These are phyloP conservation scores for Termitomyces sp. DNA, from an alignment of 768 basidiomycete species.

Conservation along the genomic window DNA sequence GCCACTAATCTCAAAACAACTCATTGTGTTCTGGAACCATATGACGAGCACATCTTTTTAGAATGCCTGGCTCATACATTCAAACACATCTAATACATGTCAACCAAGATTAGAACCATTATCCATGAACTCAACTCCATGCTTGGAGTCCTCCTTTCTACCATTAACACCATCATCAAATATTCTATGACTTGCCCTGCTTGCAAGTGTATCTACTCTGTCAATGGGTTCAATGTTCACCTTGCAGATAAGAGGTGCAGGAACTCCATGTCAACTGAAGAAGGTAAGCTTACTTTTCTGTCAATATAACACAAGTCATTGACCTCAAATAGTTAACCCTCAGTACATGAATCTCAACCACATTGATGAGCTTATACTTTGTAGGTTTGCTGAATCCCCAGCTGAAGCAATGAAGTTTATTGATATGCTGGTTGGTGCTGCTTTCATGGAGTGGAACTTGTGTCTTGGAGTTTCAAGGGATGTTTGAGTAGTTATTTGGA, in stretches of 20 bases:
- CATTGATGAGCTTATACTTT: neutral
- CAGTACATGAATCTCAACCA: no score
- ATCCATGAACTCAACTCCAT: neutral
- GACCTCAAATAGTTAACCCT: neutral
- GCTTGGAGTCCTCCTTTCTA: neutral
- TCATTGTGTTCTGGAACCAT: neutral
- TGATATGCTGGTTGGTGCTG: constrained; percentile 4
- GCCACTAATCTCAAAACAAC: neutral
- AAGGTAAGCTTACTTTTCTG: neutral
- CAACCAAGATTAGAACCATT: neutral
- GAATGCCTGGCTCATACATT: neutral
- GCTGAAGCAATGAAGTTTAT: neutral
- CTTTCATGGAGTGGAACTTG: constrained; percentile 15
- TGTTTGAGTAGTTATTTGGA: constrained; percentile 10
- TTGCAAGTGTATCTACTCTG: neutral
- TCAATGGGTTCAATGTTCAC: neutral
- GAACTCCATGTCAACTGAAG: neutral
- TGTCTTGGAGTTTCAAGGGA: constrained; percentile 10
- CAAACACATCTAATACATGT: neutral
- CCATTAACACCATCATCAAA: neutral
- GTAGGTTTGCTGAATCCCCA: neutral
- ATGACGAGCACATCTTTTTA: neutral
- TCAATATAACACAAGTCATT: neutral
- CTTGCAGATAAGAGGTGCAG: neutral
- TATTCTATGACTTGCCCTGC: neutral